phyloP scores from a whole-genome alignment of 2,329 filamentous ascomycete genomes.

The Chaetoscypha palmicola region DNA sequence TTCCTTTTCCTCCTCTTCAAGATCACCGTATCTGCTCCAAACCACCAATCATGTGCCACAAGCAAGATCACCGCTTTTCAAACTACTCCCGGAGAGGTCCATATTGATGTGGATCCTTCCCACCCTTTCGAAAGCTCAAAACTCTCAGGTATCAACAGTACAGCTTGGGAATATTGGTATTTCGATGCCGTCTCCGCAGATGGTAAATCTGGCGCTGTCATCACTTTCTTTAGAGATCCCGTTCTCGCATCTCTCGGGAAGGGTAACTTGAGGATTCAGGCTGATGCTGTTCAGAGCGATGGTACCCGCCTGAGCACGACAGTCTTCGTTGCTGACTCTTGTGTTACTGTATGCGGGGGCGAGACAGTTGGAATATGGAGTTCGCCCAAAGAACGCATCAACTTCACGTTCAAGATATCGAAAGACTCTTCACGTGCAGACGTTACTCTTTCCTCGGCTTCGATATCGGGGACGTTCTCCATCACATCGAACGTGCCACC shows the following conservation, averaged over 20 bases:
- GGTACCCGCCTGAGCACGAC: slow-evolving; percentile 1
- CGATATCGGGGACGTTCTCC: not conserved
- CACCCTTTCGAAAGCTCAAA: slow-evolving; percentile 33
- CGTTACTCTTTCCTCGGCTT: not conserved
- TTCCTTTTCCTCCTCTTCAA: not conserved
- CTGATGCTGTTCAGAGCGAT: slow-evolving; percentile 5
- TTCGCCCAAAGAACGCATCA: not conserved
- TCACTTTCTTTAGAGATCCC: slow-evolving; percentile 5
- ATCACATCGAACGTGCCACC: slow-evolving; percentile 1
- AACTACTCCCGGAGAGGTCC: slow-evolving; percentile 44
- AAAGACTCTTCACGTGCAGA: not conserved
- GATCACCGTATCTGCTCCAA: not conserved
- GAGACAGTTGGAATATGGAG: slow-evolving; percentile 2
- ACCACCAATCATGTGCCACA: not conserved
- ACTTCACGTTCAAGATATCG: slow-evolving; percentile 3
- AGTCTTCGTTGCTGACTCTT: slow-evolving; percentile 5
- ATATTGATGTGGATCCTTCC: slow-evolving; percentile 39
- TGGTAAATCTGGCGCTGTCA: slow-evolving; percentile 15
- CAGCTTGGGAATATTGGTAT: slow-evolving; percentile 7
- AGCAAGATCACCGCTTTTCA: slow-evolving; percentile 1
- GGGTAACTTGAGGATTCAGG: not conserved
- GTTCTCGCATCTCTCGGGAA: not conserved
- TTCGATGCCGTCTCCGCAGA: slow-evolving; percentile 7
- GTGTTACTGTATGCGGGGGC: not conserved
- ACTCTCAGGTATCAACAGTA: slow-evolving; percentile 8